Evolutionary conservation across 805 yeast species (phyloP).

Genomic region (Candida silvatica): DNA sequence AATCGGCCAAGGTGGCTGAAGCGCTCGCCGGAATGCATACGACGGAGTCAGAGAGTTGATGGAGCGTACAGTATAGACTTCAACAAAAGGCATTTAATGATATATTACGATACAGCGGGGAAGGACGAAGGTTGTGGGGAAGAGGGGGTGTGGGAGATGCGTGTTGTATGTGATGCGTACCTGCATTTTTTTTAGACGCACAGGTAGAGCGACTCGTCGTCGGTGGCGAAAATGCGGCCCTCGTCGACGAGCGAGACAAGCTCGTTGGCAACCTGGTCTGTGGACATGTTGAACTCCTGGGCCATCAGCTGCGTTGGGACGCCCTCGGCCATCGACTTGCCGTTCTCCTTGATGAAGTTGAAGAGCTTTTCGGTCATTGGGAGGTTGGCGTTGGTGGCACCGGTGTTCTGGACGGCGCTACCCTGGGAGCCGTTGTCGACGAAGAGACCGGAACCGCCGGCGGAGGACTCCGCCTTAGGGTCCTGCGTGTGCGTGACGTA

Average conservation of each 20-base stretch:
- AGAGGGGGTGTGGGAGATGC: no score
- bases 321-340: slow-evolving; percentile 59
- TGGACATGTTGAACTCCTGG: slow-evolving; percentile 42
- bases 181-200: slow-evolving; percentile 31
- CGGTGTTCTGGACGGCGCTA: slow-evolving; percentile 16
- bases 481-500: slow-evolving; percentile 49
- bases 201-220: slow-evolving; percentile 55
- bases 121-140: not conserved
- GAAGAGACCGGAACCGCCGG: slow-evolving; percentile 21
- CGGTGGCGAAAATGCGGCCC: slow-evolving; percentile 62
- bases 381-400: slow-evolving; percentile 23
- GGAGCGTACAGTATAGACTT: not conserved
- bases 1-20: slow-evolving; percentile 16
- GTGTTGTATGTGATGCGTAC: not conserved
- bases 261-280: slow-evolving; percentile 38
- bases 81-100: not conserved
- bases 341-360: slow-evolving; percentile 41
- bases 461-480: slow-evolving; percentile 16
- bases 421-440: slow-evolving; percentile 26
- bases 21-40: slow-evolving; percentile 7
- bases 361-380: slow-evolving; percentile 27
- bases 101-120: not conserved
- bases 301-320: slow-evolving; percentile 60
- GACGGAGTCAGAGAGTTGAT: slow-evolving; percentile 2
- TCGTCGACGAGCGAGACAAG: slow-evolving; percentile 53